phyloP scores from a whole-genome alignment of 2,329 filamentous ascomycete species.

The Aspergillus sp. region DNA sequence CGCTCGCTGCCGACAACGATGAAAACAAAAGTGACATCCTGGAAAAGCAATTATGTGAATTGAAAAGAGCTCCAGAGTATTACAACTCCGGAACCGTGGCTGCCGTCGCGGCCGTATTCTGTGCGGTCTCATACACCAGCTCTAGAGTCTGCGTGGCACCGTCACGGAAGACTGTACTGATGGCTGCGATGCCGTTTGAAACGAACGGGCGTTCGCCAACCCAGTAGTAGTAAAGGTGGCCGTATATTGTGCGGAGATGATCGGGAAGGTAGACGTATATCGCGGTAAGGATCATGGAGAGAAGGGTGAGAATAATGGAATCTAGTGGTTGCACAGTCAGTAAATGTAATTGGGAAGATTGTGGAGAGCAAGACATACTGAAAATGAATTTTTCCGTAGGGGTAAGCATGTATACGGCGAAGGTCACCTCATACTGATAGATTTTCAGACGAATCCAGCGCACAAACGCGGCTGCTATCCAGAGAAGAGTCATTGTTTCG shows the following conservation, averaged over 20 bases:
- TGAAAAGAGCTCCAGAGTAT: conserved; percentile 8
- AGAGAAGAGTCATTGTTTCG: conserved; percentile 29
- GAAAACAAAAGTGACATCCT: neutral
- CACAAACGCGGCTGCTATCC: conserved; percentile 56
- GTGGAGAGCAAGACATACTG: conserved; percentile 61
- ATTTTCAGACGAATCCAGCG: conserved; percentile 92
- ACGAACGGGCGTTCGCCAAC: conserved; percentile 65
- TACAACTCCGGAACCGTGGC: conserved; percentile 34
- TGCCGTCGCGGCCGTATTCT: conserved; percentile 42
- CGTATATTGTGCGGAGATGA: conserved; percentile 78
- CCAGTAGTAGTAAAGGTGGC: conserved; percentile 92
- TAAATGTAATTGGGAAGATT: neutral
- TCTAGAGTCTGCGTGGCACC: conserved; percentile 37
- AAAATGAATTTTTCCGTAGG: conserved; percentile 95
- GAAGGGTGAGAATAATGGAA: conserved; percentile 85
- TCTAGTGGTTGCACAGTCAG: conserved; percentile 53
- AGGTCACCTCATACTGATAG: conserved; percentile 98
- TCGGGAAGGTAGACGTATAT: conserved; percentile 90
- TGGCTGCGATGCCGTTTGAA: conserved; percentile 29
- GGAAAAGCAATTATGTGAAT: neutral
- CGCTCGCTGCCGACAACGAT: neutral
- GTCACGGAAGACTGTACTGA: conserved; percentile 35
- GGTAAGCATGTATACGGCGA: conserved; percentile 95
- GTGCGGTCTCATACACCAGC: conserved; percentile 50
- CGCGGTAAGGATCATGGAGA: conserved; percentile 82